Base-by-base conservation (phyloP, 345 rosid species). In the Zanthoxylum bungeanum region DNA sequence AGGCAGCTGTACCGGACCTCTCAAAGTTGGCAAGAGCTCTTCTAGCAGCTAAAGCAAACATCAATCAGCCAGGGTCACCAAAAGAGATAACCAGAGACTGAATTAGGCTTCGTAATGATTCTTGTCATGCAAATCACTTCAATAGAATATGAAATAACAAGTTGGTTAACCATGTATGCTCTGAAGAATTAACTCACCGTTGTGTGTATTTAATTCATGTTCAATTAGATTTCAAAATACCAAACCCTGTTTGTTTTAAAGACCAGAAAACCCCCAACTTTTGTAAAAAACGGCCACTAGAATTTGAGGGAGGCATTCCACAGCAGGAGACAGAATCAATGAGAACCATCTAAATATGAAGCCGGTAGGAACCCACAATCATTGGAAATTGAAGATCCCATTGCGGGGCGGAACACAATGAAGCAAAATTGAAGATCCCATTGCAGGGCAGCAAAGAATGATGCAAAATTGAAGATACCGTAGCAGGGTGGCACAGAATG, bases 361-460 rank as follows among this genome's bases (percentile, higher is more conserved):
- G 88, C 84, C 71, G 66, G 68, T 73, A 68, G 81, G 91, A 86
- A 88, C 79, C 85, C 85, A 85, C 88, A 84, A 85, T 74, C 67
- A 84, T 76, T 78, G 82, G 49, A 76, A 70, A 86, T 85, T 76
- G 91, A 84, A 83, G 93, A 88, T 81, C 89, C 88, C 91, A 85
- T 76, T 44, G 86, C 79, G 76, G 83, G 80, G 85, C 80, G 72
- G 91, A 80, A 71, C 78, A 82, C 83, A 77, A 83, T 78, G 77
- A 76, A 83, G 87, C 81, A 80, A 76, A 70, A 86, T 85, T 76
- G 91, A 84, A 83, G 92, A 87, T 81, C 88, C 88, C 91, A 85
- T 77, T 44, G 86, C 79, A 77, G 83, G 80, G 85, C 80, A 75
- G 91, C 81, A 71, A 76, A 82, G 84, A 77, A 83, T 78, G 77